Evolutionary conservation across 768 basidiomycete genomes (phyloP).

Genomic region (Strobilomyces echinocephalus): DNA sequence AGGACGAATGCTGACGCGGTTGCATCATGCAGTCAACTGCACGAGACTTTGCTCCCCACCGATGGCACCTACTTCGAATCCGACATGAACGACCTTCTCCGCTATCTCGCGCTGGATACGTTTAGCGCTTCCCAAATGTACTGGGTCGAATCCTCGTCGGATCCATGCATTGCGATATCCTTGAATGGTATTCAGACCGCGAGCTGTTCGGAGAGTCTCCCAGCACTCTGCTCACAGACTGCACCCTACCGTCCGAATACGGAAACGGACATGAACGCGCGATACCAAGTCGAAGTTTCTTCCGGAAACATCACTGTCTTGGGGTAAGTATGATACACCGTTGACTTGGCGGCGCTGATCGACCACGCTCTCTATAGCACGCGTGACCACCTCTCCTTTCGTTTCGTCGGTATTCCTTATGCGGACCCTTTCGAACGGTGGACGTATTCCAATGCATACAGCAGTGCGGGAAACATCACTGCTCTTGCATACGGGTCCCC

Average conservation of each 20-base stretch:
- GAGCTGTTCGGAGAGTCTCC: conserved; percentile 3
- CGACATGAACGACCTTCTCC: conserved; percentile 7
- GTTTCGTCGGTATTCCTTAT: conserved; percentile 50
- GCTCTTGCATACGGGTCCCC: conserved; percentile 3
- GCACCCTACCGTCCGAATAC: conserved; percentile 9
- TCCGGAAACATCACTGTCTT: conserved; percentile 5
- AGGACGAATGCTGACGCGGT: conserved; percentile 1
- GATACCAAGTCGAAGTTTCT: conserved; percentile 6
- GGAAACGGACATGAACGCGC: conserved; percentile 2
- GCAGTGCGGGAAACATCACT: background rate
- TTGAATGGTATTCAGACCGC: background rate
- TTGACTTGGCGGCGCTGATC: background rate
- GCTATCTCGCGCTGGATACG: conserved; percentile 6
- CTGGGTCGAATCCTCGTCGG: conserved; percentile 6
- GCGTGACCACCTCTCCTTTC: conserved; percentile 46
- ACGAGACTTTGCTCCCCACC: conserved; percentile 6
- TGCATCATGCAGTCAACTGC: conserved; percentile 5
- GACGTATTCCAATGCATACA: background rate
- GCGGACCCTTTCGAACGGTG: conserved; percentile 21
- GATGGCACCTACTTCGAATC: conserved; percentile 7
- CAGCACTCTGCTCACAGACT: conserved; percentile 7
- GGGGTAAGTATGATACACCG: conserved; percentile 1
- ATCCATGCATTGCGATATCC: conserved; percentile 7
- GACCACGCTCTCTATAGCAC: conserved; percentile 11
- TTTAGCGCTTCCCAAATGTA: conserved; percentile 7